Percentiles rank a stretch among this genome's conserved stretches.
Conservation (phyloP, 306 rosid species). For the Begonia loranthoides region DNA sequence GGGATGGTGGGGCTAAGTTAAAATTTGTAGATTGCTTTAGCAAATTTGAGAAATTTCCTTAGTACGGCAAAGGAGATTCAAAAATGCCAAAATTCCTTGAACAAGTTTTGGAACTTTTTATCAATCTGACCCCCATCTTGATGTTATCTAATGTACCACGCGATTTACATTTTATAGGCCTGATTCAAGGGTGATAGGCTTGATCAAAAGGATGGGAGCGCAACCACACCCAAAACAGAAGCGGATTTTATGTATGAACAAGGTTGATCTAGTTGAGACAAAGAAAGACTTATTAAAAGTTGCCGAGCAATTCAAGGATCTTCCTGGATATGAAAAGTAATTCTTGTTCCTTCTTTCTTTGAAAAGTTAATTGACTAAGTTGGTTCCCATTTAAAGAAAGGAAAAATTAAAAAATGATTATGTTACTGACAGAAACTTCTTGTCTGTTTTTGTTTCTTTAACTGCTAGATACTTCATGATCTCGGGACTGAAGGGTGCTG, state of each 20-base stretch:
- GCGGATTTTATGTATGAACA: conserved; percentile 81
- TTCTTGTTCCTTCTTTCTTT: conserved; percentile 1
- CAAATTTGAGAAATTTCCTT: too few species aligned
- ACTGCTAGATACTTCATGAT: conserved; percentile 75
- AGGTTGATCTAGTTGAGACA: conserved; percentile 85
- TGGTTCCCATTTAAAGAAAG: too few species aligned
- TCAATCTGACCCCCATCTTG: too few species aligned
- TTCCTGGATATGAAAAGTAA: conserved; percentile 88
- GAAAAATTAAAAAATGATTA: conserved; percentile 1
- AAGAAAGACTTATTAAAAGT: conserved; percentile 75
- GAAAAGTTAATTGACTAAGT: neutral
- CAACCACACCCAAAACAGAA: conserved; percentile 50
- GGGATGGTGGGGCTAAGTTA: too few species aligned
- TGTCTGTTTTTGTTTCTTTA: conserved; percentile 12
- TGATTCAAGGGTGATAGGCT: conserved; percentile 62
- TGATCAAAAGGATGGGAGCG: conserved; percentile 68
- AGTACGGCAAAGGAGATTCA: too few species aligned
- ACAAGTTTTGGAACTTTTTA: too few species aligned
- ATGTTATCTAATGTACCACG: too few species aligned
- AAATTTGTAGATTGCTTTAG: too few species aligned
- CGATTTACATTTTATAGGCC: conserved; percentile 37
- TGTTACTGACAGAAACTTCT: conserved; percentile 14
- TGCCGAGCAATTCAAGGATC: conserved; percentile 73
- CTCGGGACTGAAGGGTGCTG: conserved; percentile 84
- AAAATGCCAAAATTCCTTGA: too few species aligned